Base-by-base conservation (phyloP, 1,139 yeast species). In the Candida labiduridarum region DNA sequence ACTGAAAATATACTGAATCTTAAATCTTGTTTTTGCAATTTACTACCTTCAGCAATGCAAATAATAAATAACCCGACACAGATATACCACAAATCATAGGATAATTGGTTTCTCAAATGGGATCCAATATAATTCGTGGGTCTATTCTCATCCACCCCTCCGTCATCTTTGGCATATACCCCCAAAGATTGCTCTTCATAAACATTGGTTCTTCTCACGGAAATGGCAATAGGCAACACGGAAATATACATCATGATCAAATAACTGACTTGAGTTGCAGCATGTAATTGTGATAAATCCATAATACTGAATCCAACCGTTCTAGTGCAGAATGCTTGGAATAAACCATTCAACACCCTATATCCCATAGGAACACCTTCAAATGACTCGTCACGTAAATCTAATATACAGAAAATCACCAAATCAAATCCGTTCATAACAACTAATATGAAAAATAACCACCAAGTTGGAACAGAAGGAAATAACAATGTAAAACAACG, bases 211-310 rank as follows among this genome's bases (percentile, higher is more conserved):
- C 97, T 82, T 70, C 99, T 85, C 58, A 94, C 91, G 43, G 97
- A 89, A 60, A 94, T 94, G 39, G 99, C 99, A 61, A 94, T 74
- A 0, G 99, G 99, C 63, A 92, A 76, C 46, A 94, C 97, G 5
- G 98, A 92, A 30, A 95, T 90, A 71, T 95, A 94, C 99, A 94
- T 94, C 98, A 94, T 92, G 55, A 94, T 79, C 85, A 91, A 80
- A 66, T 95, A 95, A 61, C 96, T 85, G 40, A 94, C 96, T 66
- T 90, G 96, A 44, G 94, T 89, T 0, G 97, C 96, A 0, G 97
- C 94, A 62, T 92, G 96, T 48, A 94, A 73, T 43, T 68, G 65
- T 4, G 89, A 73, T 41, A 94, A 68, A 65, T 87, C 84, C 31
- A 92, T 80, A 36, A 87, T 85, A 0, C 87, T 60, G 58, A 92